Percentiles rank a stretch among this genome's conserved stretches.
These are phyloP conservation scores for Aspergillus conjunctus DNA, from an alignment of 495 filamentous ascomycete species.

Conservation along the genomic window DNA sequence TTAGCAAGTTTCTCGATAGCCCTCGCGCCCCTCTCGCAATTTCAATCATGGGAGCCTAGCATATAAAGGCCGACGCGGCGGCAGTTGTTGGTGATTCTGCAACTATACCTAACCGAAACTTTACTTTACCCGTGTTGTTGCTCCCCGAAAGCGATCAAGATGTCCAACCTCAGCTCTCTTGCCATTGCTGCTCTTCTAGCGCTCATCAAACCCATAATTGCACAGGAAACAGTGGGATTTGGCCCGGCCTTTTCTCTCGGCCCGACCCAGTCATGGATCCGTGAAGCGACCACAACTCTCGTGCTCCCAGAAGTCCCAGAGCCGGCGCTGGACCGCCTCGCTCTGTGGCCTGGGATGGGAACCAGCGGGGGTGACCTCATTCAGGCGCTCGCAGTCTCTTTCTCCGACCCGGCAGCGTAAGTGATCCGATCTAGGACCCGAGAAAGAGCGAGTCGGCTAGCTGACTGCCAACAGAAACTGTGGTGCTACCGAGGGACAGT, in stretches of 20 bases:
- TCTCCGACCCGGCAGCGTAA: slow-evolving; percentile 30
- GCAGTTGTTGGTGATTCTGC: too few relatives aligned
- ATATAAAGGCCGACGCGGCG: neutral
- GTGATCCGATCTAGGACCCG: neutral
- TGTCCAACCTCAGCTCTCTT: neutral
- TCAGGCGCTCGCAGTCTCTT: slow-evolving; percentile 40
- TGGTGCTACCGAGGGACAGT: slow-evolving; percentile 34
- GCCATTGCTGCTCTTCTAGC: slow-evolving; percentile 18
- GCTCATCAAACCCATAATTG: slow-evolving; percentile 19
- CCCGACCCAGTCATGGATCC: slow-evolving; percentile 37
- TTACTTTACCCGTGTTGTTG: neutral
- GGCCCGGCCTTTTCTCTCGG: slow-evolving; percentile 40
- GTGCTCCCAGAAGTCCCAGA: slow-evolving; percentile 34
- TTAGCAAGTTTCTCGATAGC: neutral
- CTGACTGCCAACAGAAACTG: slow-evolving; percentile 31
- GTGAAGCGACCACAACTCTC: slow-evolving; percentile 38
- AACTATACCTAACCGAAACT: neutral
- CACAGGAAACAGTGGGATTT: slow-evolving; percentile 30
- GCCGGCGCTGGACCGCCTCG: slow-evolving; percentile 33
- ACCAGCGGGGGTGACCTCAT: slow-evolving; percentile 42
- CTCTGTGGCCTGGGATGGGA: slow-evolving; percentile 44
- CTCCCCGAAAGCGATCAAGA: too few relatives aligned
- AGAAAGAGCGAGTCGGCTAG: neutral
- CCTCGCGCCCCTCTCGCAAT: neutral
- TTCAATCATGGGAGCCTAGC: neutral